Conservation (phyloP, 495 filamentous ascomycete genomes). For the Aspergillus baeticus region DNA sequence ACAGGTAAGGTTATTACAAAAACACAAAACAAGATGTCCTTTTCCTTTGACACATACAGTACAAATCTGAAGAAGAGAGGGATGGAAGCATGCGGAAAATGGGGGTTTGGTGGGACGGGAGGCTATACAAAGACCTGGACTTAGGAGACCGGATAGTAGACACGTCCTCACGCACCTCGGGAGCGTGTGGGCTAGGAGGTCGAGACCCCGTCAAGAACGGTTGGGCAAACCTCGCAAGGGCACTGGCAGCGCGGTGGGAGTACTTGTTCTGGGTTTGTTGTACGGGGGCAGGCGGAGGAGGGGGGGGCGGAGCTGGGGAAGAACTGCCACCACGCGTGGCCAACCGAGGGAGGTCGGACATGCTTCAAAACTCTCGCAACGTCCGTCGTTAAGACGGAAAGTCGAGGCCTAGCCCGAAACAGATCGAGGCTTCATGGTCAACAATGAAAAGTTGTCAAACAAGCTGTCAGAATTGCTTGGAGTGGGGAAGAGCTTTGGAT, state of each 20-base stretch:
- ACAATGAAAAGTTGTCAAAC: background rate
- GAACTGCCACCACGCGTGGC: slow-evolving; percentile 27
- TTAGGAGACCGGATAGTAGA: slow-evolving; percentile 36
- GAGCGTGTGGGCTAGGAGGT: slow-evolving; percentile 50
- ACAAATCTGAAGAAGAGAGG: background rate
- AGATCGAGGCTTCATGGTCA: slow-evolving; percentile 19
- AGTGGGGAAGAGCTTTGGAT: slow-evolving; percentile 8
- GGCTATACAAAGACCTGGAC: slow-evolving; percentile 40
- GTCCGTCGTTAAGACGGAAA: slow-evolving; percentile 5
- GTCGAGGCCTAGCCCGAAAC: slow-evolving; percentile 17
- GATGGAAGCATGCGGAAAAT: background rate
- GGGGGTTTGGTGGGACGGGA: background rate
- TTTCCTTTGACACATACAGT: background rate
- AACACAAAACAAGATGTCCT: background rate
- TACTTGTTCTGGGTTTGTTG: slow-evolving; percentile 48
- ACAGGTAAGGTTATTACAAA: slow-evolving; percentile 3
- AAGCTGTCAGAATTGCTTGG: slow-evolving; percentile 8
- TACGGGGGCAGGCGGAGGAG: slow-evolving; percentile 52
- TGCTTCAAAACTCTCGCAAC: slow-evolving; percentile 19
- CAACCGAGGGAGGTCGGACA: slow-evolving; percentile 45
- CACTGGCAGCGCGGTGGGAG: slow-evolving; percentile 51
- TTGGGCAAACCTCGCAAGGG: slow-evolving; percentile 57
- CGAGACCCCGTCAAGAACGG: slow-evolving; percentile 56
- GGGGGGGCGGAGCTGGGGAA: slow-evolving; percentile 41
- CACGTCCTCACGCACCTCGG: slow-evolving; percentile 28